A percentile compares a stretch with the other conserved stretches of the same genome.
Evolutionary conservation across 148 eudicot species (phyloP).

Genomic region (Rhododendron molle): DNA sequence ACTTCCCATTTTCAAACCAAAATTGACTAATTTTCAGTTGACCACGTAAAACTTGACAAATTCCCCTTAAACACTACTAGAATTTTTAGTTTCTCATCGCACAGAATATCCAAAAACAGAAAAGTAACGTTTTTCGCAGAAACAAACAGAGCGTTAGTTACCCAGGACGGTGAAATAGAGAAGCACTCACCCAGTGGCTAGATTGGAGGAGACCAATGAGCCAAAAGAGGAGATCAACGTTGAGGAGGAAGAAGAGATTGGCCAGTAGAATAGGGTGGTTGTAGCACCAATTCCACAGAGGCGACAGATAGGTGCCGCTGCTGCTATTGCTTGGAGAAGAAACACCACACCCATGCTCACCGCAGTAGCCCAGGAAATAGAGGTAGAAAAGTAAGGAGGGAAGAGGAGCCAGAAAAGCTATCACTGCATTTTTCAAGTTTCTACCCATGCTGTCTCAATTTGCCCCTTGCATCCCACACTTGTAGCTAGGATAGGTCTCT

Average conservation of each 20-base stretch:
- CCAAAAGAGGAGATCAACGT: conserved; percentile 78
- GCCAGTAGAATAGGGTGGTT: conserved; percentile 69
- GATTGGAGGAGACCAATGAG: conserved; percentile 60
- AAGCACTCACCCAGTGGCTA: conserved; percentile 71
- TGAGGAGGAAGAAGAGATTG: conserved; percentile 65
- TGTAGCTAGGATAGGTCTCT: not conserved
- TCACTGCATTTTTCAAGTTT: conserved; percentile 45
- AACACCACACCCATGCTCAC: not conserved
- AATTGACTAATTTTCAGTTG: not conserved
- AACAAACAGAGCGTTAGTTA: not conserved
- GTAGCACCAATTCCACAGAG: conserved; percentile 72
- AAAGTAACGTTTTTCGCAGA: not conserved
- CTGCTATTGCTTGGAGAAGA: not conserved
- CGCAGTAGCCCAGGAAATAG: conserved; percentile 44
- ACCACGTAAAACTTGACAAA: not conserved
- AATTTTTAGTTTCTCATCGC: too few relatives aligned
- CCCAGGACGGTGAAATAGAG: not conserved
- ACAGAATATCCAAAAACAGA: too few relatives aligned
- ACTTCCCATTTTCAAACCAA: not conserved
- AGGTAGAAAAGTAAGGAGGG: conserved; percentile 73
- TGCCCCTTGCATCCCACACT: not conserved
- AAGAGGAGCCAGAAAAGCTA: conserved; percentile 61
- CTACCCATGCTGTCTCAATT: conserved; percentile 4
- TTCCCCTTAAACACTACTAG: too few relatives aligned
- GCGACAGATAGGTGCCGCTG: conserved; percentile 15